Conservation (phyloP, 1,139 yeast species). For the Candida sp. region DNA sequence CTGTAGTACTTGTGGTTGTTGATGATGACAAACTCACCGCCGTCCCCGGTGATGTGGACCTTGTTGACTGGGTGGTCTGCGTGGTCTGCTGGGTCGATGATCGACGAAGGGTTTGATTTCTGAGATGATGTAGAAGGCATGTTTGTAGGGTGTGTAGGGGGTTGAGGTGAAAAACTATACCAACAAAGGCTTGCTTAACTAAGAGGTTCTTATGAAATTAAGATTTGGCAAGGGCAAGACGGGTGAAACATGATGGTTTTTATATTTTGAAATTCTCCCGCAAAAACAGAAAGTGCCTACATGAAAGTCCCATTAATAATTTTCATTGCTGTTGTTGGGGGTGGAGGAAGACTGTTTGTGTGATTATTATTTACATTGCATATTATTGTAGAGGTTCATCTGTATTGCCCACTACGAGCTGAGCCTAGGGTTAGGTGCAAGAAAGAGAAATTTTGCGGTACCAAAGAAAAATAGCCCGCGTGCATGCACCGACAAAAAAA, state of each 20-base stretch:
- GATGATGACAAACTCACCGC: slow-evolving; percentile 27
- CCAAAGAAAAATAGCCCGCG: not conserved
- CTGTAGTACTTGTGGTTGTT: slow-evolving; percentile 26
- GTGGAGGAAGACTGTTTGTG: not conserved
- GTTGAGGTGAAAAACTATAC: not conserved
- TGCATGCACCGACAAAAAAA: not conserved
- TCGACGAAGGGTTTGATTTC: slow-evolving; percentile 7
- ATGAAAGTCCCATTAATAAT: too few species aligned
- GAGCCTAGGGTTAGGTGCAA: not conserved
- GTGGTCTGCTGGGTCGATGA: slow-evolving; percentile 7
- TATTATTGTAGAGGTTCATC: too few species aligned
- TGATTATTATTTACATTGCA: not conserved
- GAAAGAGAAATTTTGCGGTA: not conserved
- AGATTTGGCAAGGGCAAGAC: not conserved
- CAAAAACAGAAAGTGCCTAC: too few species aligned
- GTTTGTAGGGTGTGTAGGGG: not conserved
- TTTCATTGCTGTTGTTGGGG: too few species aligned
- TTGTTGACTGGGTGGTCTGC: slow-evolving; percentile 18
- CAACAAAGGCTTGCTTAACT: not conserved
- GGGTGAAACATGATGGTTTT: not conserved
- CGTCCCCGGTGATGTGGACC: slow-evolving; percentile 23
- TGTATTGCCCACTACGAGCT: not conserved
- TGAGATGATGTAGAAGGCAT: slow-evolving; percentile 14
- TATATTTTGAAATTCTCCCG: not conserved
- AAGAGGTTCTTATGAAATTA: too few species aligned